Evolutionary conservation across 331 rosid species (phyloP).

Genomic region (Ulmus americana): DNA sequence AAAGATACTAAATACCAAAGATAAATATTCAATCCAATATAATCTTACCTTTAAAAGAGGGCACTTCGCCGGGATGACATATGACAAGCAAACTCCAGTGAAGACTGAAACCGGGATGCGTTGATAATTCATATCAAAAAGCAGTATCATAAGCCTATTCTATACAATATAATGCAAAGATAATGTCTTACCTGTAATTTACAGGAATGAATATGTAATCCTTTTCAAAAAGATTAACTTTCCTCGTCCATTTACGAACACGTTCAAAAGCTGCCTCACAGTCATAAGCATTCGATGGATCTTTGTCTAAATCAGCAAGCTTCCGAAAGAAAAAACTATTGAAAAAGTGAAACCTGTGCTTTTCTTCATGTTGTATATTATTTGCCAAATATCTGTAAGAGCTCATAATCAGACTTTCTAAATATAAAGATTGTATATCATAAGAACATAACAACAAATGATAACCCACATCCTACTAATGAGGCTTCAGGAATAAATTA

Average conservation of each 20-base stretch:
- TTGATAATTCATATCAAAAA: constrained; percentile 19
- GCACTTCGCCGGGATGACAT: constrained; percentile 78
- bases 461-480: background rate
- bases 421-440: background rate
- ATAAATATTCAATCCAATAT: constrained; percentile 18
- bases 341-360: constrained; percentile 68
- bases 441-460: background rate
- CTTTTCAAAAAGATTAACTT: constrained; percentile 66
- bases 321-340: constrained; percentile 93
- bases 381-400: constrained; percentile 61
- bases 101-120: constrained; percentile 47
- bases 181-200: constrained; percentile 64
- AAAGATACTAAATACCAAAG: constrained; percentile 19
- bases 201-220: constrained; percentile 89
- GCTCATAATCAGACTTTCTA: constrained; percentile 12
- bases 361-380: constrained; percentile 53
- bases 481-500: background rate
- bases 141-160: constrained; percentile 22
- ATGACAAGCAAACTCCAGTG: constrained; percentile 92
- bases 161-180: constrained; percentile 4
- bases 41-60: constrained; percentile 44
- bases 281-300: constrained; percentile 68
- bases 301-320: constrained; percentile 84
- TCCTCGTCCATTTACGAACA: constrained; percentile 87
- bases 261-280: constrained; percentile 76